Evolutionary conservation across 2,329 filamentous ascomycete species (phyloP).

Genomic region (Sordariomycetes sp.): DNA sequence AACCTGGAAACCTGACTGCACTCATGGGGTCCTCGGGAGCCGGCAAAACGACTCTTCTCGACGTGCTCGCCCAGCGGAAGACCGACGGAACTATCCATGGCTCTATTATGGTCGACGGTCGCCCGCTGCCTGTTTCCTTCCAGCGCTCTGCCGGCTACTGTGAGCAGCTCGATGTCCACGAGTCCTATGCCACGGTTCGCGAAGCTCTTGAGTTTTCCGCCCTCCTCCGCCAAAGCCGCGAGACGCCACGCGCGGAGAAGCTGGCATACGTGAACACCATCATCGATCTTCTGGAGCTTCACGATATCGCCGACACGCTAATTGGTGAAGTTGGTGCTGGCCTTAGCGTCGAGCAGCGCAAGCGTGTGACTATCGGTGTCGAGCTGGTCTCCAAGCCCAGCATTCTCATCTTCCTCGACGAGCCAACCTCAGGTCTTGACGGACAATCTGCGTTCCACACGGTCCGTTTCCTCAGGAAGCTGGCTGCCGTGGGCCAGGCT

Average conservation of each 20-base stretch:
- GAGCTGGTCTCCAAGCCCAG: slow-evolving; percentile 54
- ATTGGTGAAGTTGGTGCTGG: slow-evolving; percentile 41
- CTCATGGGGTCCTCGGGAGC: slow-evolving; percentile 54
- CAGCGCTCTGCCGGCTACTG: slow-evolving; percentile 61
- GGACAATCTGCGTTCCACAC: slow-evolving; percentile 59
- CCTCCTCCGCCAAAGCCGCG: slow-evolving; percentile 59
- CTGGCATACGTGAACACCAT: slow-evolving; percentile 69
- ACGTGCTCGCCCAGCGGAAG: slow-evolving; percentile 37
- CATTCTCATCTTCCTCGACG: slow-evolving; percentile 51
- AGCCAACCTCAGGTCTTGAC: slow-evolving; percentile 58
- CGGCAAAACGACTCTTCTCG: slow-evolving; percentile 33
- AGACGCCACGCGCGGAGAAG: slow-evolving; percentile 58
- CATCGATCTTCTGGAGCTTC: slow-evolving; percentile 51
- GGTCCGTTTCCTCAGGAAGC: slow-evolving; percentile 55
- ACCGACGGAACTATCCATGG: slow-evolving; percentile 55
- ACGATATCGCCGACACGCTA: slow-evolving; percentile 36
- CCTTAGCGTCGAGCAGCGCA: slow-evolving; percentile 43
- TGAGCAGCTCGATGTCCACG: slow-evolving; percentile 73
- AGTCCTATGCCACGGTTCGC: slow-evolving; percentile 63
- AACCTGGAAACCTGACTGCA: slow-evolving; percentile 78
- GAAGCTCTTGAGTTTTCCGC: slow-evolving; percentile 71
- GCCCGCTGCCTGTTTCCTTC: slow-evolving; percentile 44
- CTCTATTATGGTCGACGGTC: slow-evolving; percentile 57
- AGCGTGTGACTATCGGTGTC: slow-evolving; percentile 50
- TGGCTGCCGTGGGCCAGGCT: slow-evolving; percentile 57